Base-by-base conservation (phyloP, 2,329 filamentous ascomycete species). In the Apiospora arundinis region DNA sequence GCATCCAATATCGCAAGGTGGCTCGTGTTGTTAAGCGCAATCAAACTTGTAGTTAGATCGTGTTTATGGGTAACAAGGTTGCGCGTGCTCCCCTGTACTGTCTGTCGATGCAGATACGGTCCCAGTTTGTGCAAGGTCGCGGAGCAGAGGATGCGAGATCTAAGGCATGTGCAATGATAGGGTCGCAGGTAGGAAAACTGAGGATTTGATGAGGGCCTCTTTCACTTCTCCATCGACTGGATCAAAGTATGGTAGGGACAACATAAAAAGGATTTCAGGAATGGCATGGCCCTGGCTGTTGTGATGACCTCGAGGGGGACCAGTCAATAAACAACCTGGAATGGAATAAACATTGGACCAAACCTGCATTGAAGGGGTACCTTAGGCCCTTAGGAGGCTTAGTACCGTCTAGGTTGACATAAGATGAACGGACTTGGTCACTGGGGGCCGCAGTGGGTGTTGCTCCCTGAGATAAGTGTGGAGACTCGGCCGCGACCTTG, bases 41-140 rank as follows among this genome's bases (percentile, higher is more conserved):
- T 63, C 56, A 63, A 63, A 63, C 56, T 63, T 63, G 56, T 63
- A 63, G 56, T 63, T 63, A 63, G 56, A 63, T 63, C 56, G 56
- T 63, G 56, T 63, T 63, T 63, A 63, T 63, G 56, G 56, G 37
- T 63, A 63, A 40, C 56, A 63, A 63, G 56, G 56, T 63, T 63
- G 56, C 56, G 56, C 56, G 56, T 63, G 37, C n/a, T 63, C 56
- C 56, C 56, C 56, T 63, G 56, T 63, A 63, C 21, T 63, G 56
- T 12, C 8, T n/a, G 45, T n/a, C 18, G 18, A 48, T 48, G 45
- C 21, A 40, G 56, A 23, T 60, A 32, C 32, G 18, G 52, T 40
- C 49, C 28, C 28, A 40, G 56, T 63, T 63, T 63, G 56, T 63
- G 56, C 56, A 63, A 63, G 56, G 56, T 18, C 32, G 28, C 56